These are phyloP conservation scores for Ploettnerulaceae sp. DNA, from an alignment of 2,329 filamentous ascomycete genomes.

Conservation along the genomic window DNA sequence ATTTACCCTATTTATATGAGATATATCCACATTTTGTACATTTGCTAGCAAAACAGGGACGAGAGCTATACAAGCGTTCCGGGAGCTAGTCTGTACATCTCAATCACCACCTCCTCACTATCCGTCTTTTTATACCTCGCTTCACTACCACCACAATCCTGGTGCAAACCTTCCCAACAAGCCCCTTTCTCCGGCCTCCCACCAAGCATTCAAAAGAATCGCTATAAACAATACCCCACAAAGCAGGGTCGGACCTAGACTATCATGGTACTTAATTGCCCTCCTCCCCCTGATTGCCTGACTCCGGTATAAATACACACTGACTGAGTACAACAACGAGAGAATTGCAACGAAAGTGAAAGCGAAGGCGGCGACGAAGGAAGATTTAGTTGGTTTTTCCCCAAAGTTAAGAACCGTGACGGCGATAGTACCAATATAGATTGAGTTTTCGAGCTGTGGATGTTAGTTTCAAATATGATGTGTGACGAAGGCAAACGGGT, in stretches of 20 bases:
- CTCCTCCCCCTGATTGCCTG: slow-evolving; percentile 75
- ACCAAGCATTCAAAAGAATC: slow-evolving; percentile 73
- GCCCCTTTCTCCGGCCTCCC: slow-evolving; percentile 52
- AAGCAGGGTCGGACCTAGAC: slow-evolving; percentile 74
- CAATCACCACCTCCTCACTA: not conserved
- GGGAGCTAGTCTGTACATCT: too few species aligned
- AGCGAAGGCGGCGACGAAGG: slow-evolving; percentile 64
- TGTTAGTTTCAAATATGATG: slow-evolving; percentile 18
- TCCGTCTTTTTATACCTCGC: not conserved
- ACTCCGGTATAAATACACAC: slow-evolving; percentile 84
- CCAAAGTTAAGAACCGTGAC: slow-evolving; percentile 81
- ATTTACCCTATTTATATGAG: too few species aligned
- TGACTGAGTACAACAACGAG: slow-evolving; percentile 76
- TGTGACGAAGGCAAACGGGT: slow-evolving; percentile 6
- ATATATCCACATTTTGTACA: too few species aligned
- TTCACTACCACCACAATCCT: not conserved
- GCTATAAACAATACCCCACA: slow-evolving; percentile 70
- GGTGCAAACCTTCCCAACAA: not conserved
- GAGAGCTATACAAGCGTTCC: too few species aligned
- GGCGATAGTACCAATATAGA: slow-evolving; percentile 86
- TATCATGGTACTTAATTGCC: slow-evolving; percentile 89
- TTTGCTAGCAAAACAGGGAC: too few species aligned
- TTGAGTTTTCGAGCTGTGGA: slow-evolving; percentile 81
- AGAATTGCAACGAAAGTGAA: slow-evolving; percentile 80
- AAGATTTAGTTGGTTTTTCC: slow-evolving; percentile 48